Conservation (phyloP, 768 basidiomycete genomes). For the Rhodosporidiobolus sp. region DNA sequence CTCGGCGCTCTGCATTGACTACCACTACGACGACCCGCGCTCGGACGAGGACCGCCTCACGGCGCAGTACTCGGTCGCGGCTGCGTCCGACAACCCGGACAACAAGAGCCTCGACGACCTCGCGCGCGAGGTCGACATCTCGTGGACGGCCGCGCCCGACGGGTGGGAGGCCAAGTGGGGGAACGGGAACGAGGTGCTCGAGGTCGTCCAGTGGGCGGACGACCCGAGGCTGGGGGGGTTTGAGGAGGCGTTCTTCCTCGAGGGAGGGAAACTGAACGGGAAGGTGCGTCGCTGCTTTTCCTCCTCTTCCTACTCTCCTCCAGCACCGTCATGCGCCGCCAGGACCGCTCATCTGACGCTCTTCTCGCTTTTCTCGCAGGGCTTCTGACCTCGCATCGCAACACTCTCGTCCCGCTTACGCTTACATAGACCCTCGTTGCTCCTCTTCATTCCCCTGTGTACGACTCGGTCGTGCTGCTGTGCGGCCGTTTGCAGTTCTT, state of each 20-base stretch:
- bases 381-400: too few species aligned
- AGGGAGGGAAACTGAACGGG: conserved; percentile 12
- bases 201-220: conserved; percentile 25
- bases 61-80: conserved; percentile 12
- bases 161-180: conserved; percentile 37
- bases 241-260: conserved; percentile 25
- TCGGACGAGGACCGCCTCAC: not conserved
- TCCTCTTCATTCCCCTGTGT: too few species aligned
- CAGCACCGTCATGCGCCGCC: too few species aligned
- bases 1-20: conserved; percentile 29
- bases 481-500: too few species aligned
- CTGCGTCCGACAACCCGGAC: not conserved
- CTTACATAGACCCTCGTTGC: too few species aligned
- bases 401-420: too few species aligned
- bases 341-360: too few species aligned
- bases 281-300: not conserved
- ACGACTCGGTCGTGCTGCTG: too few species aligned
- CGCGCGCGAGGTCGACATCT: conserved; percentile 15
- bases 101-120: conserved; percentile 5
- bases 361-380: too few species aligned
- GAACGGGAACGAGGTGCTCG: conserved; percentile 17
- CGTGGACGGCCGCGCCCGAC: conserved; percentile 15
- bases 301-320: not conserved
- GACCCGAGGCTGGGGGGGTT: conserved; percentile 18
- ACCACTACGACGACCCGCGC: conserved; percentile 20